Conservation (phyloP, 2,329 filamentous ascomycete species). For the Trichoderma koningii region DNA sequence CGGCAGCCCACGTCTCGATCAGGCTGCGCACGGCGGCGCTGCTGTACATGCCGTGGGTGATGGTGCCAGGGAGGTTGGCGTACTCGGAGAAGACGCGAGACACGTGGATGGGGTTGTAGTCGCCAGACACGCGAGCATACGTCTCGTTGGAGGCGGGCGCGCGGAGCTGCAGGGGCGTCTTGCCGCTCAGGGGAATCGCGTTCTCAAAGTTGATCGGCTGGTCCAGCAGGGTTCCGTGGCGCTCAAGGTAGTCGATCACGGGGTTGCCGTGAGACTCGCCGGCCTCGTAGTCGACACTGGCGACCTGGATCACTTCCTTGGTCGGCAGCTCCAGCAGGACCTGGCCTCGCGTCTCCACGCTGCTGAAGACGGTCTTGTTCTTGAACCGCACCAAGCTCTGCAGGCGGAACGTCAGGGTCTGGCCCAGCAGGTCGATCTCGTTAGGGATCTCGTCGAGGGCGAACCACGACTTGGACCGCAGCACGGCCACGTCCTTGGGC, state of each 20-base stretch:
- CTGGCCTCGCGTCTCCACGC: conserved; percentile 87
- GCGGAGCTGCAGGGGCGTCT: conserved; percentile 82
- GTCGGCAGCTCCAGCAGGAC: conserved; percentile 92
- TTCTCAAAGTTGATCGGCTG: conserved; percentile 98
- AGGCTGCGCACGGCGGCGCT: conserved; percentile 94
- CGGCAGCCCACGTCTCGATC: conserved; percentile 97
- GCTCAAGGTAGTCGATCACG: conserved; percentile 92
- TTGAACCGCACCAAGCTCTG: conserved; percentile 91
- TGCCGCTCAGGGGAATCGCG: conserved; percentile 90
- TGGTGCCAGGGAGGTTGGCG: conserved; percentile 92
- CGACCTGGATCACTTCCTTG: conserved; percentile 96
- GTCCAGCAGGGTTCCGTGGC: conserved; percentile 88
- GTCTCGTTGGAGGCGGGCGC: conserved; percentile 96
- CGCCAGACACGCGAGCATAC: conserved; percentile 94
- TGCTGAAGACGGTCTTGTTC: conserved; percentile 89
- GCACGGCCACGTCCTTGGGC: conserved; percentile 87
- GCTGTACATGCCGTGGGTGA: conserved; percentile 99
- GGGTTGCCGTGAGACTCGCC: conserved; percentile 93
- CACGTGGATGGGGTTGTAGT: conserved; percentile 99
- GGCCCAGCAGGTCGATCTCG: conserved; percentile 83
- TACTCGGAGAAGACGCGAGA: conserved; percentile 96
- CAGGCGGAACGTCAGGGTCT: conserved; percentile 94
- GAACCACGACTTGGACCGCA: conserved; percentile 98
- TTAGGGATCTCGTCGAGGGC: conserved; percentile 68
- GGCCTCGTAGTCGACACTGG: conserved; percentile 93